Base-by-base conservation (phyloP, 2,329 filamentous ascomycete genomes). In the Aspergillus udagawae region DNA sequence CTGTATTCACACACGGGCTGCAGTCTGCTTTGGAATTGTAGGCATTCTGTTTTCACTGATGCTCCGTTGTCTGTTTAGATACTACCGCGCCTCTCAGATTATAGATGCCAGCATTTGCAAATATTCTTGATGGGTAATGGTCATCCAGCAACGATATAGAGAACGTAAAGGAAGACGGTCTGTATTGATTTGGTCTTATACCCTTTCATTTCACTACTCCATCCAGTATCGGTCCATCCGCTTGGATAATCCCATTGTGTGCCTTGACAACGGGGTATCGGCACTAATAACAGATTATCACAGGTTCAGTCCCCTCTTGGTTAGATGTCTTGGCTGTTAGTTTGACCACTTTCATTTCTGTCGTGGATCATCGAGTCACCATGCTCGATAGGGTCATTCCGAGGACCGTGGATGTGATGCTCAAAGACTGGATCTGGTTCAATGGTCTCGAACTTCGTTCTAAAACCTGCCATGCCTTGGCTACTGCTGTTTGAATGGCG, bases 381-480 rank as follows among this genome's bases (percentile, higher is more conserved):
- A 51, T 64, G 60, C 23, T 51, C 32, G 14, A 21, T 48, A 7
- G 38, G 79, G 52, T 85, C 83, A 28, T 79, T 78, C 52, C 76
- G 68, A 20, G 87, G 82, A 29, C 90, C 91, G 70, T 95, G 91
- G 58, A 94, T 61, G 54, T 85, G 83, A 77, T 97, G 92, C 74
- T 97, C 92, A 65, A 96, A 96, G 70, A 96, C 90, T 44, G 92
- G 92, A 70, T 97, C 93, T 20, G 85, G 82, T 67, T 97, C 94
- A 72, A 91, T 83, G 66, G 90, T 82, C 77, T 99, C 94, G 73
- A 97, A 97, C 80, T 99, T 99, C 77, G 92, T 96, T 83, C 94
- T 95, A 80, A 96, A 91, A 73, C 92, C 86, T 59, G 84, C 83
- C 66, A 91, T 79, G 67, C 85, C 86, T 67, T 88, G 83, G 69